phyloP scores from a whole-genome alignment of 306 rosid species.

The Lupinus albus region DNA sequence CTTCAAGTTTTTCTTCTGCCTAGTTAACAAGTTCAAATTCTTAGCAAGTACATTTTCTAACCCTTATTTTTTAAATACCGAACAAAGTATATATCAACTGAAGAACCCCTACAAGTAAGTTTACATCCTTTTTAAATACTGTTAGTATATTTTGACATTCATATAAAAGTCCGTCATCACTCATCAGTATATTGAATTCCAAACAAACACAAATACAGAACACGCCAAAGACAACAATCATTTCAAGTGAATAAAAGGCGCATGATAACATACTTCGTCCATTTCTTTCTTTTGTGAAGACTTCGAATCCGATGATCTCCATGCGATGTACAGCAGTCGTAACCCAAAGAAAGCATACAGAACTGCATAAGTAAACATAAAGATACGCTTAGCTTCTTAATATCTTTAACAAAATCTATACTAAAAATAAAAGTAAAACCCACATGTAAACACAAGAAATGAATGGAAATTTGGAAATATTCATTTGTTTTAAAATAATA shows the following conservation, averaged over 20 bases:
- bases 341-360: constrained; percentile 89
- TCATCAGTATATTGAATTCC: constrained; percentile 14
- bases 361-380: constrained; percentile 60
- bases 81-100: constrained; percentile 23
- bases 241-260: not conserved
- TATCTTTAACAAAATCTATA: constrained; percentile 29
- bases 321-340: constrained; percentile 91
- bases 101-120: constrained; percentile 23
- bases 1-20: constrained; percentile 97
- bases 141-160: constrained; percentile 24
- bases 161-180: not conserved
- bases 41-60: constrained; percentile 29
- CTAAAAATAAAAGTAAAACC: constrained; percentile 12
- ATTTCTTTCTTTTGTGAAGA: constrained; percentile 95
- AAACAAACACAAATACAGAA: constrained; percentile 1
- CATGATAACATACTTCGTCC: constrained; percentile 73
- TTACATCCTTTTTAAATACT: not conserved
- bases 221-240: not conserved
- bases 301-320: constrained; percentile 96
- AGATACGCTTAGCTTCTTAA: constrained; percentile 28
- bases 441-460: constrained; percentile 13
- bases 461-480: constrained; percentile 16
- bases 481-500: constrained; percentile 1
- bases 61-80: not conserved
- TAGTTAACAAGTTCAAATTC: constrained; percentile 43